Base-by-base conservation (phyloP, 1,139 yeast species). In the Candida frijolesensis region DNA sequence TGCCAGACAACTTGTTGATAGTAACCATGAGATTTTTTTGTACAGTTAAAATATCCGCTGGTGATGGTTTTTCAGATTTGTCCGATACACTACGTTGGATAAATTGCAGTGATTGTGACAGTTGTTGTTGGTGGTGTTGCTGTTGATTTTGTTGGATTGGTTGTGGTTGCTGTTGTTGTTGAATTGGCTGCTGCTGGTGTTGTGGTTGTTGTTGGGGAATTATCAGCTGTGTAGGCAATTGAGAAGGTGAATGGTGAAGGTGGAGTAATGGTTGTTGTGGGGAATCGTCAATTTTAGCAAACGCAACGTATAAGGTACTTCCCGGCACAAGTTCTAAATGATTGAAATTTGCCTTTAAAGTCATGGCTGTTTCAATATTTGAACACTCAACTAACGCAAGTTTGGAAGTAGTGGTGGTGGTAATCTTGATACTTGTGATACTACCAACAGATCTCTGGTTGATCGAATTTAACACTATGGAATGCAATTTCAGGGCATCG, bases 321-420 rank as follows among this genome's bases (percentile, higher is more conserved):
- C 96, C 96, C 0, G 92, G 87, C 54, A 85, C 81, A 39, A 94
- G 75, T 63, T 92, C 97, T 58, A 85, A 83, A 56, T 91, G 96
- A 61, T 87, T 88, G 61, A 91, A 80, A 46, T 78, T 82, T 4
- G 88, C 87, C 61, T 85, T 85, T 46, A 96, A 89, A 44, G 78
- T 80, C 77, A 88, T 83, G 11, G 98, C 96, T 39, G 84, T 74
- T 45, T 89, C 96, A 12, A 87, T 71, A 37, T 78, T 74, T 4
- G 80, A 75, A 67, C 89, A 91, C 65, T 88, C 95, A 32, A 89
- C 85, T 55, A 90, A 76, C 0, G 95, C 95, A 60, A 75, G 58
- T 50, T 71, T 71, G 14, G 74, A 68, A 8, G 71, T 63, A 34
- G 62, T 68, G n/a, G 80, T 68, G 8, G 68, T 65, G 9, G 81